phyloP scores from a whole-genome alignment of 1,284 basidiomycete genomes.

The Sporisorium graminicola region DNA sequence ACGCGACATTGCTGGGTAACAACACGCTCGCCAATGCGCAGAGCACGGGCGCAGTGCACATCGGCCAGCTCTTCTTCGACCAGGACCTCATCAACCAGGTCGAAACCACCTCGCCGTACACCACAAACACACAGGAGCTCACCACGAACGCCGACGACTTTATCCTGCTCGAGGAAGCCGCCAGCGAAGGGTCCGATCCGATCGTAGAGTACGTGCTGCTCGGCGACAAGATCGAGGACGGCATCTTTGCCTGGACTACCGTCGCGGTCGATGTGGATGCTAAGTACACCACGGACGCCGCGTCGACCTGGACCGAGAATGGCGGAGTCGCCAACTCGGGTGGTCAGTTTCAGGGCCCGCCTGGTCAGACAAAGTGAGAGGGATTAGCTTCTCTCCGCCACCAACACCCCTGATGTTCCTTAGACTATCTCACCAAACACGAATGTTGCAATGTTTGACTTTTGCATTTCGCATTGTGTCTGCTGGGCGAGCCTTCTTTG shows the following conservation, averaged over 20 bases:
- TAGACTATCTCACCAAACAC: no score
- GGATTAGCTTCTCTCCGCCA: no score
- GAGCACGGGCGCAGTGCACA: slow-evolving; percentile 2
- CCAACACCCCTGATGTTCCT: no score
- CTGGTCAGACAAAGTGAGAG: background rate
- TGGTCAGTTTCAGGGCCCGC: background rate
- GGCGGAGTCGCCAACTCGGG: background rate
- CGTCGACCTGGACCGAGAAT: background rate
- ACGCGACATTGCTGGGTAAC: slow-evolving; percentile 11
- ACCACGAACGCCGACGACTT: slow-evolving; percentile 3
- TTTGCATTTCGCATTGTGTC: no score
- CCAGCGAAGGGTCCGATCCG: background rate
- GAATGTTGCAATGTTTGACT: no score
- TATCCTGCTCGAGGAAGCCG: slow-evolving; percentile 1
- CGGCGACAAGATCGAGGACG: background rate
- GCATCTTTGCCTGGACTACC: slow-evolving; percentile 7
- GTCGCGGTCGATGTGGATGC: slow-evolving; percentile 4
- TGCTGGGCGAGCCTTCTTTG: no score
- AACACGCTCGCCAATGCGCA: background rate
- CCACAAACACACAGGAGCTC: slow-evolving; percentile 5
- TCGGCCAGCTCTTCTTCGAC: slow-evolving; percentile 18
- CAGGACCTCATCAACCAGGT: slow-evolving; percentile 3
- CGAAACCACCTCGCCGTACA: slow-evolving; percentile 4
- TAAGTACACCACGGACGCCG: background rate
- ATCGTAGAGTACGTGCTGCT: slow-evolving; percentile 5